These are phyloP conservation scores for Cordyceps militaris DNA, from an alignment of 2,329 filamentous ascomycete species.

Conservation along the genomic window DNA sequence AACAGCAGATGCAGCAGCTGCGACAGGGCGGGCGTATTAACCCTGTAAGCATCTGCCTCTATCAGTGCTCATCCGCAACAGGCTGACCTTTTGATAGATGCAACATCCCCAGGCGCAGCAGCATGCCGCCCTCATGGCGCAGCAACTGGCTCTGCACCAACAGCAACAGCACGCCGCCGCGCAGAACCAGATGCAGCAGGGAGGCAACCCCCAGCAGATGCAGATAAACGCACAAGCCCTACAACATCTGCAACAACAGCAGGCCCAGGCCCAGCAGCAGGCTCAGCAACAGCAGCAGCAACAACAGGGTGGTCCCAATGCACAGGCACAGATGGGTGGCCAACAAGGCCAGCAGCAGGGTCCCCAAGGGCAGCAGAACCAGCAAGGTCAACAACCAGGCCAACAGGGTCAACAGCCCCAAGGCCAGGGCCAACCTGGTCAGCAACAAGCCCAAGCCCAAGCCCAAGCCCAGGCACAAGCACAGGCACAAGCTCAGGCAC, in stretches of 20 bases:
- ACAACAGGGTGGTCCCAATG: slow-evolving; percentile 20
- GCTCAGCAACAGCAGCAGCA: slow-evolving; percentile 32
- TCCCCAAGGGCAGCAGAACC: slow-evolving; percentile 24
- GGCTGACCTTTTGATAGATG: slow-evolving; percentile 12
- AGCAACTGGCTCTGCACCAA: slow-evolving; percentile 41
- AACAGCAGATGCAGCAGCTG: slow-evolving; percentile 46
- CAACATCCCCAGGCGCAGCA: slow-evolving; percentile 22
- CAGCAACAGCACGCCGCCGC: slow-evolving; percentile 22
- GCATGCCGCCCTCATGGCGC: slow-evolving; percentile 29
- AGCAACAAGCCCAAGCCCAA: slow-evolving; percentile 26
- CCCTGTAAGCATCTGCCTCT: slow-evolving; percentile 30
- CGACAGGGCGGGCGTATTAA: slow-evolving; percentile 33
- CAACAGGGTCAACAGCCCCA: slow-evolving; percentile 31
- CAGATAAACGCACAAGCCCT: slow-evolving; percentile 43
- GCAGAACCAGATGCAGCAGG: slow-evolving; percentile 30
- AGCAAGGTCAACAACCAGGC: slow-evolving; percentile 27
- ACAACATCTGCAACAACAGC: slow-evolving; percentile 35
- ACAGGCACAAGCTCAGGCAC: slow-evolving; percentile 13
- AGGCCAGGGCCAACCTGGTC: slow-evolving; percentile 16
- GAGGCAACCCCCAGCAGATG: slow-evolving; percentile 39
- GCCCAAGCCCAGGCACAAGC: slow-evolving; percentile 11
- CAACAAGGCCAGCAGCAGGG: slow-evolving; percentile 16
- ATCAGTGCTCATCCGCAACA: background rate
- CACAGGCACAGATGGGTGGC: slow-evolving; percentile 15
- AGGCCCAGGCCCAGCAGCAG: slow-evolving; percentile 36